phyloP scores from a whole-genome alignment of 768 basidiomycete genomes.

The Mycena filopes region DNA sequence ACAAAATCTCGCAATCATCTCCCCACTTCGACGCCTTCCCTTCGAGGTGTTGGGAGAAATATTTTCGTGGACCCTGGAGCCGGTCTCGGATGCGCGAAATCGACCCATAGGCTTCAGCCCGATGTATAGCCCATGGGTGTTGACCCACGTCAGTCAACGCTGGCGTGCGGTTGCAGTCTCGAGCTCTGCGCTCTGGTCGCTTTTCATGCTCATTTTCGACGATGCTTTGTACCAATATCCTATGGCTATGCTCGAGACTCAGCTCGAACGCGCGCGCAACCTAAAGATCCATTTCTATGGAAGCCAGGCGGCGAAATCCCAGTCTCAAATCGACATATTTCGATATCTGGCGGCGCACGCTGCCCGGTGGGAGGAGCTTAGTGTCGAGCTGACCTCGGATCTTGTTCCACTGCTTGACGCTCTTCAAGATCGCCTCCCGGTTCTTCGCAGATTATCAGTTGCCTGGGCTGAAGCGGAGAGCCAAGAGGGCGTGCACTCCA shows the following conservation, averaged over 20 bases:
- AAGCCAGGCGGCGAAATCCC: neutral
- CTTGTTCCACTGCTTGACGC: neutral
- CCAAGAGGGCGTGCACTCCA: neutral
- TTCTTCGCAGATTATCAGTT: neutral
- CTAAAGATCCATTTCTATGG: conserved; percentile 4
- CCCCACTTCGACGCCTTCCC: neutral
- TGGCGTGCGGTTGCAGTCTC: neutral
- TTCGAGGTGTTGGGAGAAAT: neutral
- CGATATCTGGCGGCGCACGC: neutral
- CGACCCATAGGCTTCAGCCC: too few species aligned
- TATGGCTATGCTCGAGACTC: neutral
- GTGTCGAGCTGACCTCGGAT: neutral
- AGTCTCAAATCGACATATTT: neutral
- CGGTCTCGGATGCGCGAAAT: too few species aligned
- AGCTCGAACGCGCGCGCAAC: neutral
- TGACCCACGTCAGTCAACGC: neutral
- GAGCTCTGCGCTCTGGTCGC: neutral
- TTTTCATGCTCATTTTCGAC: too few species aligned
- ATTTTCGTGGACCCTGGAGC: neutral
- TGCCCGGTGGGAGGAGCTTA: conserved; percentile 7
- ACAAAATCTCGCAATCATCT: neutral
- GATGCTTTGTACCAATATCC: too few species aligned
- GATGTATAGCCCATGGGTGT: neutral
- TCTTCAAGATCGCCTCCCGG: neutral
- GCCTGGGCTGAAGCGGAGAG: neutral